These are phyloP conservation scores for Mentha longifolia DNA, from an alignment of 257 asterid genomes.

Conservation along the genomic window DNA sequence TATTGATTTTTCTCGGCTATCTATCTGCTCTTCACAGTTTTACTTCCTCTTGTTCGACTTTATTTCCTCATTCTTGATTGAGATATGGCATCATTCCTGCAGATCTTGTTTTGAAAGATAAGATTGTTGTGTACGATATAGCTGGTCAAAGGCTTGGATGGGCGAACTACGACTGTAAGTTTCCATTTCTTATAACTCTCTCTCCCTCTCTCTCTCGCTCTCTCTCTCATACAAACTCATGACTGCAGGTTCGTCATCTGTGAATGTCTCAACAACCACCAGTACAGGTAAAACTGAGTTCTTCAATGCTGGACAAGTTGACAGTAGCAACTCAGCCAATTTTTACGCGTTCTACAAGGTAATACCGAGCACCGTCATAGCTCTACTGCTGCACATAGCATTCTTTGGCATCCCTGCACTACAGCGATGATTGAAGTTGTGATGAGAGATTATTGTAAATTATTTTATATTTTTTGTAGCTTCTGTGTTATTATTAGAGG, in stretches of 20 bases:
- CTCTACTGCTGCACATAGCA: slow-evolving; percentile 49
- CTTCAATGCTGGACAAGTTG: slow-evolving; percentile 70
- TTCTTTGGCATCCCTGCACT: slow-evolving; percentile 43
- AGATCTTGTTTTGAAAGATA: slow-evolving; percentile 92
- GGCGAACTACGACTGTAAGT: slow-evolving; percentile 91
- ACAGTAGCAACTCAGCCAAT: slow-evolving; percentile 40
- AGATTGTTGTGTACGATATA: slow-evolving; percentile 87
- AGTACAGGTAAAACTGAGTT: slow-evolving; percentile 67
- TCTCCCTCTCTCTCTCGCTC: not conserved
- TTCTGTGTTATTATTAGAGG: not conserved
- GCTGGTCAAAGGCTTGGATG: slow-evolving; percentile 85
- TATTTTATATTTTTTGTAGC: not conserved
- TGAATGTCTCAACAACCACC: slow-evolving; percentile 73
- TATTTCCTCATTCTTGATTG: not conserved
- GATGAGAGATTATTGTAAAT: slow-evolving; percentile 14
- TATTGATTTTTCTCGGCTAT: not conserved
- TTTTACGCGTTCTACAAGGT: slow-evolving; percentile 22
- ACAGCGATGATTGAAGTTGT: slow-evolving; percentile 41
- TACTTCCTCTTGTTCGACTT: not conserved
- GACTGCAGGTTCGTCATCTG: slow-evolving; percentile 63
- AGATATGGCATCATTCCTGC: slow-evolving; percentile 22
- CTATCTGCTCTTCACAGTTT: not conserved
- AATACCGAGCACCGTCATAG: slow-evolving; percentile 33
- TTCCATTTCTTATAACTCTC: not conserved
- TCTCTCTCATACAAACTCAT: slow-evolving; percentile 2